Evolutionary conservation across 1,284 basidiomycete species (phyloP).

Genomic region (Leccinum subrobustum): DNA sequence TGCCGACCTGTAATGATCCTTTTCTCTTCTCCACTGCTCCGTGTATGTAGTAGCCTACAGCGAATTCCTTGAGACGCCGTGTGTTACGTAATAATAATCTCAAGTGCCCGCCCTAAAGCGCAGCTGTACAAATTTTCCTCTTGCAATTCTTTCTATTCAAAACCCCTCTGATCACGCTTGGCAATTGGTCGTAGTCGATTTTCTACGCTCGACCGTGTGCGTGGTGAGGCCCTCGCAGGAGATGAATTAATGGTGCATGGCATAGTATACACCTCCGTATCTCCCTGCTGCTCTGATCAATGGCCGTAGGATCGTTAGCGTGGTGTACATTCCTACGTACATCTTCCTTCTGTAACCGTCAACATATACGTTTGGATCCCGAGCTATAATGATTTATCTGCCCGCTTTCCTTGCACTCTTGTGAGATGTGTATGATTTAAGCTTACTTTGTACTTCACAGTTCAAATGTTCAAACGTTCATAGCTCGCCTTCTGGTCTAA

Average conservation of each 20-base stretch:
- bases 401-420: not conserved
- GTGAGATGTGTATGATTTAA: no score
- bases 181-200: constrained; percentile 47
- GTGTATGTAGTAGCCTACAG: no score
- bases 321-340: constrained; percentile 64
- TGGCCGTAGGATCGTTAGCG: constrained; percentile 76
- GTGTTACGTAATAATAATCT: not conserved
- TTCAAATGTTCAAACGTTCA: not conserved
- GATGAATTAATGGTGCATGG: constrained; percentile 85
- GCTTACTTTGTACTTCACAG: no score
- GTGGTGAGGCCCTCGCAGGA: constrained; percentile 81
- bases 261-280: constrained; percentile 86
- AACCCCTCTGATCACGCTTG: constrained; percentile 58
- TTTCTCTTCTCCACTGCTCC: not conserved
- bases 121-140: not conserved
- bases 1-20: not conserved
- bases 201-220: constrained; percentile 51
- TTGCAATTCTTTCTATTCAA: constrained; percentile 6
- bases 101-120: constrained; percentile 33
- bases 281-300: constrained; percentile 60
- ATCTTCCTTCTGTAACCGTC: not conserved
- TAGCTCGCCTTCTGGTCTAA: not conserved
- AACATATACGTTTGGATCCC: not conserved
- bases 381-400: not conserved
- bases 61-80: no score